Evolutionary conservation across 2,329 filamentous ascomycete genomes (phyloP), one percentile per base, ranked within the genome.

Genomic region (Grosmannia penicillata): DNA sequence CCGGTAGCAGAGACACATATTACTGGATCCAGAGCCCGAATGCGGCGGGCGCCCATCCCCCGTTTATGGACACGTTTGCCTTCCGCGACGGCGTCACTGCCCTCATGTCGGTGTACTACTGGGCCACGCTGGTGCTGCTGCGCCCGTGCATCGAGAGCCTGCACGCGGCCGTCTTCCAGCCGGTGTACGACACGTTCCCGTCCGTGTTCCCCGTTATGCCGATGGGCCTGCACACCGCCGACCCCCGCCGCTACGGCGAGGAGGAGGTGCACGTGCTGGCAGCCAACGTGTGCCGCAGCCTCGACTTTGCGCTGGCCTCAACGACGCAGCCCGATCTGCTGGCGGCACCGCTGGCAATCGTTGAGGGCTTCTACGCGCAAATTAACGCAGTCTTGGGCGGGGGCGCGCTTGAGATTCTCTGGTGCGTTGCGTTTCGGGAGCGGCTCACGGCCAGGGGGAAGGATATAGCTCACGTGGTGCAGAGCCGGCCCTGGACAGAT

Each of bases 61-160:
- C 67, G 1, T 71, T 72, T 44, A 49, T 56, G 11, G 60, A 62
- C 30, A 51, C 55, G 2, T 63, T 65, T 43, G 55, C 53, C 10
- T 72, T 73, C 49, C 56, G 53, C 22, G 60, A 66, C 46, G 49
- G 57, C 15, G 46, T 56, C 11, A 58, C 63, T 1, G 64, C 68
- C 1, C 45, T 70, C 24, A 58, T 59, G 33, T 63, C 72, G 44
- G 51, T 70, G 11, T 66, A 68, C 48, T 72, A 70, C 50, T 74
- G 70, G 70, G 60, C 66, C 43, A 51, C 61, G 1, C 61, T 68
- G 33, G 55, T 72, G 22, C 45, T 64, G 11, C 60, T 75, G 33
- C 62, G 66, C 43, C 63, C 60, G 9, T 66, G 61, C 46, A 59
- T 72, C 29, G 60, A 62, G 41, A 47, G 49, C 14, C 52, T 75